Conservation (phyloP, 1,139 yeast genomes). For the Candida smagusa region DNA sequence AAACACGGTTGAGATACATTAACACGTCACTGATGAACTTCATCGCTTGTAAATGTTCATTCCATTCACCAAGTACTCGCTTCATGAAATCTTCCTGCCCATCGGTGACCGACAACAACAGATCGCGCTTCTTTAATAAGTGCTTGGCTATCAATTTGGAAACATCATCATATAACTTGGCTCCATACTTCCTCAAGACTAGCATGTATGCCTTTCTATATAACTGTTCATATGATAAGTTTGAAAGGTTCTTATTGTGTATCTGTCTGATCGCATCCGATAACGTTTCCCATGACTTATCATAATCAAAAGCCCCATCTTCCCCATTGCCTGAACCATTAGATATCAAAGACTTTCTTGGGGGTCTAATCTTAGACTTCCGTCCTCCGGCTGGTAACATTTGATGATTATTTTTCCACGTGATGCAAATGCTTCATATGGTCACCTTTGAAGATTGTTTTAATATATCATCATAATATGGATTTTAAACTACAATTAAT, state of each 20-base stretch:
- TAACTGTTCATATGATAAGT: slow-evolving; percentile 78
- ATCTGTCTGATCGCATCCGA: slow-evolving; percentile 77
- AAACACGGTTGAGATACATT: slow-evolving; percentile 84
- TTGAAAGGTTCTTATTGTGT: slow-evolving; percentile 68
- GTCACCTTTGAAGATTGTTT: too few relatives aligned
- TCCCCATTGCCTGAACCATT: slow-evolving; percentile 14
- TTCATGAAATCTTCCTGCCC: slow-evolving; percentile 41
- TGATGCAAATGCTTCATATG: too few relatives aligned
- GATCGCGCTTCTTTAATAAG: slow-evolving; percentile 32
- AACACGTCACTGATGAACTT: slow-evolving; percentile 80
- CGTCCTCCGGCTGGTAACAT: slow-evolving; percentile 13
- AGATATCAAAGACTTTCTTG: slow-evolving; percentile 48
- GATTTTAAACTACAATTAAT: too few relatives aligned
- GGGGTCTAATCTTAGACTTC: slow-evolving; percentile 70
- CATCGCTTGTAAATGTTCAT: slow-evolving; percentile 71
- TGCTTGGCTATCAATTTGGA: slow-evolving; percentile 49
- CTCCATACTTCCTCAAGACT: slow-evolving; percentile 74
- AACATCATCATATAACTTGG: slow-evolving; percentile 64
- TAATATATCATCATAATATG: too few relatives aligned
- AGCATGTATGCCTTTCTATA: slow-evolving; percentile 79
- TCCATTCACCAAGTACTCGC: slow-evolving; percentile 59
- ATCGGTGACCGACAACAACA: slow-evolving; percentile 18
- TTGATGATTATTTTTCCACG: neutral
- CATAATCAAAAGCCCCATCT: slow-evolving; percentile 51
- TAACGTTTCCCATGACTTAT: slow-evolving; percentile 66